Evolutionary conservation across 1,139 yeast genomes (phyloP).

Genomic region (Taphrina wiesneri): DNA sequence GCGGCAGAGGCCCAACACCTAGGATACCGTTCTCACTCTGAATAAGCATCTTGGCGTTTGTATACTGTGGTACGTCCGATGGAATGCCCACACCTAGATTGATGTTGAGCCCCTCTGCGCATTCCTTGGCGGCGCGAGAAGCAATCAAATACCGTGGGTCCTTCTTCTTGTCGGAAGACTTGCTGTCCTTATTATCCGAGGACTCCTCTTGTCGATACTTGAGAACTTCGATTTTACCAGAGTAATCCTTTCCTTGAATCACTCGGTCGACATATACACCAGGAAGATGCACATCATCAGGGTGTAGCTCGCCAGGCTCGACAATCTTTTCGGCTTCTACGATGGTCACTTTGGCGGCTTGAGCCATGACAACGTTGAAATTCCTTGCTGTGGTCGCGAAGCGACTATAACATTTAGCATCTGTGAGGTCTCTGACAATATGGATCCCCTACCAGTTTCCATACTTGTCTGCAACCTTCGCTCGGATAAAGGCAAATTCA

Average conservation of each 20-base stretch:
- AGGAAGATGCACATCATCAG: slow-evolving; percentile 51
- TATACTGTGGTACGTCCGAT: slow-evolving; percentile 7
- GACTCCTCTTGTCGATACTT: slow-evolving; percentile 9
- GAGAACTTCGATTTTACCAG: slow-evolving; percentile 21
- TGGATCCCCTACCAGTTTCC: slow-evolving; percentile 46
- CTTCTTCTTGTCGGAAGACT: slow-evolving; percentile 4
- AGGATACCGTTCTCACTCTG: slow-evolving; percentile 22
- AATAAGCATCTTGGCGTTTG: slow-evolving; percentile 17
- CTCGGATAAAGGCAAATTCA: slow-evolving; percentile 51
- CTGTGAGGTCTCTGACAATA: no score
- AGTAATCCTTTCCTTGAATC: slow-evolving; percentile 41
- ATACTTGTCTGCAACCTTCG: slow-evolving; percentile 49
- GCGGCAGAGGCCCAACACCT: slow-evolving; percentile 49
- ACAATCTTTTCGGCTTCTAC: slow-evolving; percentile 53
- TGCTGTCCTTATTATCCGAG: not conserved
- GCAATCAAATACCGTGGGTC: slow-evolving; percentile 12
- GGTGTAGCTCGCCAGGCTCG: slow-evolving; percentile 49
- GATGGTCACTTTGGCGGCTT: slow-evolving; percentile 49
- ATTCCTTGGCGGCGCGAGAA: slow-evolving; percentile 14
- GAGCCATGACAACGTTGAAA: slow-evolving; percentile 51
- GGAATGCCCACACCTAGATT: slow-evolving; percentile 15
- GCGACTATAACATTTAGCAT: slow-evolving; percentile 40
- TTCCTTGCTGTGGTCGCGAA: slow-evolving; percentile 51
- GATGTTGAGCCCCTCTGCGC: slow-evolving; percentile 14
- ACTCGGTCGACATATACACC: slow-evolving; percentile 49